Conservation (phyloP, 139 green algal genomes). For the Picochlorum costavermella region DNA sequence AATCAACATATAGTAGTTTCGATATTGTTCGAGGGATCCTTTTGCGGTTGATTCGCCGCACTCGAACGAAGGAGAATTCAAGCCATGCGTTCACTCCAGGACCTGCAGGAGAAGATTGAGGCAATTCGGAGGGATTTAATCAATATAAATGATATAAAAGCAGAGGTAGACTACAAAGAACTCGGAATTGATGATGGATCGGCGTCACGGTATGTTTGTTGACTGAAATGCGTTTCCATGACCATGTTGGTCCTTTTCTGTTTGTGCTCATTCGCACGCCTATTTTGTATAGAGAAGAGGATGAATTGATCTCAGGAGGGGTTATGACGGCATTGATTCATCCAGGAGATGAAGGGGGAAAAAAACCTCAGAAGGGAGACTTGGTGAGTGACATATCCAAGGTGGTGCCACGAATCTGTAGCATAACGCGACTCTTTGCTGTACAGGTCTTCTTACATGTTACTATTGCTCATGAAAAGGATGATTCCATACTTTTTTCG, state of each 20-base stretch:
- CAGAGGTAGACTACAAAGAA: constrained; percentile 3
- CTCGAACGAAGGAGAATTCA: too few relatives aligned
- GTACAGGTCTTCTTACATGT: constrained; percentile 23
- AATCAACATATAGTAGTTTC: too few relatives aligned
- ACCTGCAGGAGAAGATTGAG: not conserved
- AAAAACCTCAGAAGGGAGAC: constrained; percentile 13
- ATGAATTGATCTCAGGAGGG: constrained; percentile 15
- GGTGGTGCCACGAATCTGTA: not conserved
- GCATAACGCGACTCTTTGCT: not conserved
- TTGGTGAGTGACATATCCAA: constrained; percentile 9
- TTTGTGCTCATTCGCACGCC: too few relatives aligned
- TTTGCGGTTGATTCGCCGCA: too few relatives aligned
- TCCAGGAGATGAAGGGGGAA: constrained; percentile 10
- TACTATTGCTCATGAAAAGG: constrained; percentile 13
- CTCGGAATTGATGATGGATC: constrained; percentile 5
- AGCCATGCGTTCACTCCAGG: too few relatives aligned
- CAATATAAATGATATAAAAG: constrained; percentile 2
- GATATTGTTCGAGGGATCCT: too few relatives aligned
- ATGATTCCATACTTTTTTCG: constrained; percentile 35
- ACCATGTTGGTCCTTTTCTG: too few relatives aligned
- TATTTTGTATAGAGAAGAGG: constrained; percentile 16
- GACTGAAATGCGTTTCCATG: too few relatives aligned
- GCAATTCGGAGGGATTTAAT: not conserved
- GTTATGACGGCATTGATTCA: constrained; percentile 23
- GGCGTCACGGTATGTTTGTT: not conserved